These are phyloP conservation scores for Stevia rebaudiana DNA, from an alignment of 140 eudicot species.

Conservation along the genomic window DNA sequence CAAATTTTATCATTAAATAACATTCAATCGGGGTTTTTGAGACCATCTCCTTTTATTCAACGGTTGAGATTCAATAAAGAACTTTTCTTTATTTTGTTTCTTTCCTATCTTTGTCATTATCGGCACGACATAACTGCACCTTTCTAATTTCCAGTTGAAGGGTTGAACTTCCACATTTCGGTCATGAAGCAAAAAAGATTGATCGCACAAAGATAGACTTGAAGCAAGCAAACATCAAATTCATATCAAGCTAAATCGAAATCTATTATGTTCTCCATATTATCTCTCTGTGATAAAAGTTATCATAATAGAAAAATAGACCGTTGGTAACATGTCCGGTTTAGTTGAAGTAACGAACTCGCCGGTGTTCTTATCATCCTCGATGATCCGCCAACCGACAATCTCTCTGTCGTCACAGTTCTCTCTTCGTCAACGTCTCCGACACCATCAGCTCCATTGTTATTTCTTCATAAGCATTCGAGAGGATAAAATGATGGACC, in stretches of 20 bases:
- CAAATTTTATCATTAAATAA: too few relatives aligned
- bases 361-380: constrained; percentile 58
- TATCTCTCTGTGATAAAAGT: constrained; percentile 11
- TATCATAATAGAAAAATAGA: neutral
- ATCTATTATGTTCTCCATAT: too few relatives aligned
- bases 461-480: neutral
- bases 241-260: neutral
- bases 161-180: too few relatives aligned
- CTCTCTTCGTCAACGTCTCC: constrained; percentile 25
- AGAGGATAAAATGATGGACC: neutral
- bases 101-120: too few relatives aligned
- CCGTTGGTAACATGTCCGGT: constrained; percentile 38
- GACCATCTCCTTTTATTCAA: too few relatives aligned
- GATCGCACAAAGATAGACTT: too few relatives aligned
- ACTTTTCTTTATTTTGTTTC: too few relatives aligned
- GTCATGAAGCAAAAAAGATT: too few relatives aligned
- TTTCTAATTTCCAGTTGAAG: too few relatives aligned
- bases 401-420: constrained; percentile 22
- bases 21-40: too few relatives aligned
- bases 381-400: constrained; percentile 42
- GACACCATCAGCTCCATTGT: constrained; percentile 15
- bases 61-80: too few relatives aligned
- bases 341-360: constrained; percentile 48
- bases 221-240: constrained; percentile 6
- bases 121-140: too few relatives aligned